These are phyloP conservation scores for Lentinus tigrinus DNA, from an alignment of 768 basidiomycete genomes.

Conservation along the genomic window DNA sequence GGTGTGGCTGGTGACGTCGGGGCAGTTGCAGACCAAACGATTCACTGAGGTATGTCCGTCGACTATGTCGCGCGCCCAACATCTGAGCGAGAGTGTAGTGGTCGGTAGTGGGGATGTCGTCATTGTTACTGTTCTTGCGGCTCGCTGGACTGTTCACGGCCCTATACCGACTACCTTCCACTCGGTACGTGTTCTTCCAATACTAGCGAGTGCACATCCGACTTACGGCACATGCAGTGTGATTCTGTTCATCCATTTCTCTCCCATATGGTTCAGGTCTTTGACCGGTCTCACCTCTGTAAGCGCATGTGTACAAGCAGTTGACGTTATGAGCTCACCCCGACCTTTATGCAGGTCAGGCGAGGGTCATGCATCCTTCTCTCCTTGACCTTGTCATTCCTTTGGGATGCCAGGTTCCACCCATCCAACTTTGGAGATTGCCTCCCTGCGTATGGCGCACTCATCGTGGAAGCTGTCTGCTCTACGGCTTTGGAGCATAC, in stretches of 20 bases:
- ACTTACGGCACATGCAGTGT: constrained; percentile 42
- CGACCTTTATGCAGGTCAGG: constrained; percentile 40
- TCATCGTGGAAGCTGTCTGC: constrained; percentile 56
- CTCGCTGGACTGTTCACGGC: constrained; percentile 67
- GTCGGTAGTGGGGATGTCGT: constrained; percentile 67
- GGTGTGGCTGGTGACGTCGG: constrained; percentile 57
- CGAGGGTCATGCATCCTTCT: constrained; percentile 45
- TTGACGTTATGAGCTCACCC: no score
- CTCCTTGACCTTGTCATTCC: constrained; percentile 54
- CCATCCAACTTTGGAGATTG: constrained; percentile 41
- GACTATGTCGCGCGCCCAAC: neutral
- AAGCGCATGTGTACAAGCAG: constrained; percentile 22
- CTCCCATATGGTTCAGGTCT: constrained; percentile 62
- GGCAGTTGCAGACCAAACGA: constrained; percentile 51
- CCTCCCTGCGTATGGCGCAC: constrained; percentile 66
- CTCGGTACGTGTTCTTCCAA: constrained; percentile 46
- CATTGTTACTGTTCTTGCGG: constrained; percentile 60
- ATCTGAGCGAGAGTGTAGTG: constrained; percentile 45
- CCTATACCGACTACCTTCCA: constrained; percentile 63
- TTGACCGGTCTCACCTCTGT: constrained; percentile 50
- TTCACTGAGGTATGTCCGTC: constrained; percentile 54
- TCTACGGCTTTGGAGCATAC: constrained; percentile 67
- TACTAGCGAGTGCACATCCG: neutral
- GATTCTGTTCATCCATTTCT: constrained; percentile 67
- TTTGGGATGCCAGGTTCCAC: constrained; percentile 51